Evolutionary conservation across 2,329 filamentous ascomycete genomes (phyloP), one percentile per base, ranked within the genome.

Genomic region (Fusarium guadeloupense): DNA sequence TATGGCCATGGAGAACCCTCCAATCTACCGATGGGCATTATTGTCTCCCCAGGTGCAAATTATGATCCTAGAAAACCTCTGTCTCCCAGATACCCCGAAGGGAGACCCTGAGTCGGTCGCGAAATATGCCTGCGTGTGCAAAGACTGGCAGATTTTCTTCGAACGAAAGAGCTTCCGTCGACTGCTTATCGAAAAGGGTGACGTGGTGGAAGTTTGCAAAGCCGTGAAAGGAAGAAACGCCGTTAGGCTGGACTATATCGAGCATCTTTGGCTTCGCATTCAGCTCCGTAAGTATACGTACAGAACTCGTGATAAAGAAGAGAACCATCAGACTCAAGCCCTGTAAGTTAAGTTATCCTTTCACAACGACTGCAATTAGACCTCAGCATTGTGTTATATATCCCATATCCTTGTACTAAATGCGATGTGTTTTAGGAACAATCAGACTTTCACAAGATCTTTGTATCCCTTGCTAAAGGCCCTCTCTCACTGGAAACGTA

Each of bases 101-200:
- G n/a, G n/a, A n/a, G n/a, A n/a, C n/a, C n/a, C n/a, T n/a, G n/a
- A n/a, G n/a, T n/a, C n/a, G n/a, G n/a, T 43, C 10, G 20, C 52
- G 23, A 10, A 9, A 14, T 45, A 41, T 4, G 41, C 46, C n/a
- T 30, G 13, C 9, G 41, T 59, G 10, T 55, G 38, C 30, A 26
- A 12, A 14, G 50, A 40, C 9, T 59, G 45, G 51, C 41, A 55
- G 25, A 16, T 8, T 25, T 47, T 46, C 10, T 42, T 59, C 37
- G 55, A 59, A 37, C 21, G 21, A 4, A 16, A 21, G 9, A 59
- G 40, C 10, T 59, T 59, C 51, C 55, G 39, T 14, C 37, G 40
- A 10, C 51, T 59, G 9, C 31, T 38, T 16, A 19, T 59, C 19
- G 21, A 33, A 6, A 6, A 16, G 2, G 9, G 14, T 10, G 34